These are phyloP conservation scores for Paracorniculantispora psalliotae DNA, from an alignment of 2,329 filamentous ascomycete genomes.

Conservation along the genomic window DNA sequence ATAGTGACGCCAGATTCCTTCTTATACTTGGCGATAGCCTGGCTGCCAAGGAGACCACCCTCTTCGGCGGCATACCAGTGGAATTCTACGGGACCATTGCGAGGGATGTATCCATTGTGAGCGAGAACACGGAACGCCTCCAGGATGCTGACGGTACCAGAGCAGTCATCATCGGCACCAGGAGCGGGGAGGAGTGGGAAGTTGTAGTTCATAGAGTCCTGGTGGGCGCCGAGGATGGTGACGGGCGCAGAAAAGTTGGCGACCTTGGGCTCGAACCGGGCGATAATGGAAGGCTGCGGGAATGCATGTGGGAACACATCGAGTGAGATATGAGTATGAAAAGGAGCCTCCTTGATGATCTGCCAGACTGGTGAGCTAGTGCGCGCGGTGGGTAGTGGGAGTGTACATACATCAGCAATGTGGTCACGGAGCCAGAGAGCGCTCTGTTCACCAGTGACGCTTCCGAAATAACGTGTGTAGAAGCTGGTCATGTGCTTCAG, in stretches of 20 bases:
- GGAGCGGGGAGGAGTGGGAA: conserved; percentile 64
- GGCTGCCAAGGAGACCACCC: conserved; percentile 59
- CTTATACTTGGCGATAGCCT: conserved; percentile 65
- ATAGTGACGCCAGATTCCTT: conserved; percentile 56
- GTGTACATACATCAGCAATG: conserved; percentile 25
- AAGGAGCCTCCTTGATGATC: conserved; percentile 30
- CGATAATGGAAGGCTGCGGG: conserved; percentile 67
- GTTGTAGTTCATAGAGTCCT: conserved; percentile 70
- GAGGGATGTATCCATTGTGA: conserved; percentile 32
- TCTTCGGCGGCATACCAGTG: conserved; percentile 81
- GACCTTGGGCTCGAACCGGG: conserved; percentile 50
- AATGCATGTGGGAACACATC: conserved; percentile 60
- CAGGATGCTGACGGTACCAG: conserved; percentile 67
- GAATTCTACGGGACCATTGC: conserved; percentile 56
- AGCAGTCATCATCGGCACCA: conserved; percentile 69
- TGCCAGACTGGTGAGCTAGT: background rate
- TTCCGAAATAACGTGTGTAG: conserved; percentile 54
- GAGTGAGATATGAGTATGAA: conserved; percentile 33
- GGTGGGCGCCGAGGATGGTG: conserved; percentile 62
- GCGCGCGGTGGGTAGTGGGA: background rate
- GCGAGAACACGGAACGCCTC: conserved; percentile 65
- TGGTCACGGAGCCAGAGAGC: conserved; percentile 32
- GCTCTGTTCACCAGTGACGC: conserved; percentile 27
- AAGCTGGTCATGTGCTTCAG: conserved; percentile 57
- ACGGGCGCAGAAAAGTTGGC: conserved; percentile 28